phyloP scores from a whole-genome alignment of 108 stramenopile species.

The Nitzschia sp. region DNA sequence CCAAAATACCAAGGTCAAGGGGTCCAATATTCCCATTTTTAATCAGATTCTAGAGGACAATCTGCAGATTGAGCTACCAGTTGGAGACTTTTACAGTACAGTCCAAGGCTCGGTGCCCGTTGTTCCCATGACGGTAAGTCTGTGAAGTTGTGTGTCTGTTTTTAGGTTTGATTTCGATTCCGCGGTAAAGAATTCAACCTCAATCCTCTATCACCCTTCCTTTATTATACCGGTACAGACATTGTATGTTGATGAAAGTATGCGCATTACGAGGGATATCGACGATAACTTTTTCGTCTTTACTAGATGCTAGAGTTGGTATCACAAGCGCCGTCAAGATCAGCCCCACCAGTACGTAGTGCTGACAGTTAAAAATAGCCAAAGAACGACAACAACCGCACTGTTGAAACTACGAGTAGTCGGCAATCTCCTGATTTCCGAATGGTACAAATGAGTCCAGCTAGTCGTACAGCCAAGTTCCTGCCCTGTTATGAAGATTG shows the following conservation, averaged over 20 bases:
- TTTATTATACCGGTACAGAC: conserved; percentile 33
- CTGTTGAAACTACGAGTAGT: no score
- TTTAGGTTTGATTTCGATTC: no score
- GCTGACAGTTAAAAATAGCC: no score
- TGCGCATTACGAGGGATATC: conserved; percentile 81
- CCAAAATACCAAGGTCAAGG: conserved; percentile 66
- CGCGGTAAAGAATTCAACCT: no score
- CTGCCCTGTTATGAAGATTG: no score
- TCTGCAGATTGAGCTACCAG: conserved; percentile 60
- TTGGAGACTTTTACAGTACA: conserved; percentile 65
- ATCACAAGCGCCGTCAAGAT: no score
- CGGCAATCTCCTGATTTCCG: no score
- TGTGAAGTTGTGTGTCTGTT: background rate
- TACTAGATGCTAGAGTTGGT: conserved; percentile 39
- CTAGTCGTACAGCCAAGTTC: no score
- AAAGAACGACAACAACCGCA: no score
- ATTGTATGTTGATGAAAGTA: conserved; percentile 79
- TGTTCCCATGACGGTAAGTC: conserved; percentile 38
- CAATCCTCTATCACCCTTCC: no score
- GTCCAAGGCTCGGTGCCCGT: conserved; percentile 58
- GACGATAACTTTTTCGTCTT: conserved; percentile 89
- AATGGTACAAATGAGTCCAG: no score
- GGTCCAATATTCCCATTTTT: conserved; percentile 79
- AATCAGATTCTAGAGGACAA: conserved; percentile 71
- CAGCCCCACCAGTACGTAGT: no score